Evolutionary conservation across 139 green algal species (phyloP), one percentile per base, ranked within the genome.

Genomic region (Chlorella ohadii): DNA sequence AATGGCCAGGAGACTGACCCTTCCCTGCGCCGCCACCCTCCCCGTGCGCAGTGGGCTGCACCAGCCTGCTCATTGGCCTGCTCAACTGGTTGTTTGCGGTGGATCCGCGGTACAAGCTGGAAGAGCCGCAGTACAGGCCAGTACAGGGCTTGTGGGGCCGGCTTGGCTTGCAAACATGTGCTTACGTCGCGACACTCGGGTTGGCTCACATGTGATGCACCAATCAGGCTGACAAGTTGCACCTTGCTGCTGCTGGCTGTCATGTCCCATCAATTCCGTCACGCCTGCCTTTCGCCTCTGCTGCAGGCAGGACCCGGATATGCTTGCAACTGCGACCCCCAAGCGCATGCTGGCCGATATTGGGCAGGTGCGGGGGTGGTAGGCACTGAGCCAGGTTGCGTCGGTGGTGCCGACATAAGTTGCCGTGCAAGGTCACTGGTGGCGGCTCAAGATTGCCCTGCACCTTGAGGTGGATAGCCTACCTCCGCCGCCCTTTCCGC

Each of bases 1-100:
- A n/a, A n/a, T n/a, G n/a, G n/a, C n/a, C n/a, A n/a, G n/a, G n/a
- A n/a, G n/a, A n/a, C n/a, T n/a, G n/a, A n/a, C n/a, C n/a, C n/a
- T n/a, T n/a, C n/a, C n/a, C n/a, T n/a, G n/a, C n/a, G n/a, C n/a
- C n/a, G 67, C 67, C 36, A 31, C 23, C 34, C 44, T 51, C 44
- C 33, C 33, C 34, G 17, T 47, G 34, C 19, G 33, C 72, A 25
- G 79, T 94, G 13, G 93, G 87, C 23, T 22, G 82, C 2, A 22
- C 94, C 57, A 92, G 86, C 75, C 36, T 95, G 31, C 17, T 90
- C 15, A 87, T 88, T 15, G 87, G 89, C 39, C 65, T 90, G 39
- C 67, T 91, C 12, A 89, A 89, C 83, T 72, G 81, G 36, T 47
- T 81, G n/a, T 84, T 73, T 61, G 67, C 83, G 0, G 59, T 78